Evolutionary conservation across 805 yeast species (phyloP), one percentile per base, ranked within the genome.

Genomic region (Tetrapisispora taiwanensis): DNA sequence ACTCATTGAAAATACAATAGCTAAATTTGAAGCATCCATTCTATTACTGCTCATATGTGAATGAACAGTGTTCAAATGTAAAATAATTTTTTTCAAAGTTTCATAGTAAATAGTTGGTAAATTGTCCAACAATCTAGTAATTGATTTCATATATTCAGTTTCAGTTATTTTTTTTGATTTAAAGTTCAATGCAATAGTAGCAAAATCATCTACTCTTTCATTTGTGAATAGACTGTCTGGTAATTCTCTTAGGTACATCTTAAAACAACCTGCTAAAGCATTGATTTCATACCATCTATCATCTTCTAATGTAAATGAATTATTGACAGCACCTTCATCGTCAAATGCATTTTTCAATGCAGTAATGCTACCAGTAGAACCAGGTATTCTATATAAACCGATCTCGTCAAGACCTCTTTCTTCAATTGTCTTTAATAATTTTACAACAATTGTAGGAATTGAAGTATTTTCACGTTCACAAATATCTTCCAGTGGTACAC

Each of bases 21-120:
- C 95, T 55, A 90, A 66, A 58, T 90, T 90, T 1, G 87, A 80
- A 3, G 95, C 77, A 45, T 82, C 85, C 97, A 90, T 90, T 59
- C 80, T 80, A 65, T 90, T 90, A 39, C 66, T 67, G 10, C 75
- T 79, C 37, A 81, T 79, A 55, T 78, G 79, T 46, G 73, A 73
- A 44, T 83, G 79, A 20, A 90, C 81, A 51, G 72, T 73, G 50
- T 74, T 70, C 67, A 89, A 72, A 66, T 89, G 97, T 36, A 70
- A 65, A 32, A 83, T 70, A 43, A 90, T 68, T 40, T 83, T 65
- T 54, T 76, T 76, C 59, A 90, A 69, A 8, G 90, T 72, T 42
- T 76, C 74, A 55, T 75, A 85, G 59, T 87, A 86, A 52, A 73
- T 69, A 2, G 60, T 52, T 1, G 96, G 96, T 41, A 89, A 65